phyloP scores from a whole-genome alignment of 2,329 filamentous ascomycete genomes.

The Coniochaeta ligniaria region DNA sequence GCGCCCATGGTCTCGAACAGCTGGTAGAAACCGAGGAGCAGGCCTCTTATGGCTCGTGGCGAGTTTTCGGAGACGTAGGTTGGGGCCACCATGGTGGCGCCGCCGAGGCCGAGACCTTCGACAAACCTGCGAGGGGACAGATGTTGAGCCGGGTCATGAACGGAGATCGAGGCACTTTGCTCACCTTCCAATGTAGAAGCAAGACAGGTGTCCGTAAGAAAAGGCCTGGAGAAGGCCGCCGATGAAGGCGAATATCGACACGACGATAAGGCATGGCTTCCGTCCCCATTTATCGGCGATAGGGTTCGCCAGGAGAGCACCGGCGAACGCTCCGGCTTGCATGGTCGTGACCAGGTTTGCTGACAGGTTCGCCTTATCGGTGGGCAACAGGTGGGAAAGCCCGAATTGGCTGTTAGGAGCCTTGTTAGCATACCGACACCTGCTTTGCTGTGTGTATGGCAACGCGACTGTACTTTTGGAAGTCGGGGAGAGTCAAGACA shows the following conservation, averaged over 20 bases:
- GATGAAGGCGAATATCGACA: constrained; percentile 15
- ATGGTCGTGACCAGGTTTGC: constrained; percentile 17
- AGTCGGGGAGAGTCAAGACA: constrained; percentile 16
- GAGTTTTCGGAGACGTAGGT: constrained; percentile 55
- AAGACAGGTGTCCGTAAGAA: constrained; percentile 19
- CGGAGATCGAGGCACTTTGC: background rate
- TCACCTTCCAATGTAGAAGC: constrained; percentile 20
- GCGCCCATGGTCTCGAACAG: constrained; percentile 46
- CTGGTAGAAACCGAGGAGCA: constrained; percentile 53
- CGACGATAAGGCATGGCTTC: constrained; percentile 17
- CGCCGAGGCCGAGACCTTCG: constrained; percentile 43
- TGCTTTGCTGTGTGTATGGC: background rate
- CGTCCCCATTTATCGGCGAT: constrained; percentile 21
- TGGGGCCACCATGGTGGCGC: constrained; percentile 50
- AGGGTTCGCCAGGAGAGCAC: constrained; percentile 15
- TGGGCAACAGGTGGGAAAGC: constrained; percentile 24
- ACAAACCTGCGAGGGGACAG: constrained; percentile 28
- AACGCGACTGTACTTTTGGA: constrained; percentile 7
- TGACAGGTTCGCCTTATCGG: constrained; percentile 12
- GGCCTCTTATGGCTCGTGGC: constrained; percentile 50
- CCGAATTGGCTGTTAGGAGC: constrained; percentile 40
- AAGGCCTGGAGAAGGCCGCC: constrained; percentile 24
- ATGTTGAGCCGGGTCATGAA: background rate
- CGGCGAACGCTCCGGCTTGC: constrained; percentile 16
- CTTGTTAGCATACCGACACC: background rate